These are phyloP conservation scores for Alternaria brassicicola DNA, from an alignment of 2,329 filamentous ascomycete genomes.

Conservation along the genomic window DNA sequence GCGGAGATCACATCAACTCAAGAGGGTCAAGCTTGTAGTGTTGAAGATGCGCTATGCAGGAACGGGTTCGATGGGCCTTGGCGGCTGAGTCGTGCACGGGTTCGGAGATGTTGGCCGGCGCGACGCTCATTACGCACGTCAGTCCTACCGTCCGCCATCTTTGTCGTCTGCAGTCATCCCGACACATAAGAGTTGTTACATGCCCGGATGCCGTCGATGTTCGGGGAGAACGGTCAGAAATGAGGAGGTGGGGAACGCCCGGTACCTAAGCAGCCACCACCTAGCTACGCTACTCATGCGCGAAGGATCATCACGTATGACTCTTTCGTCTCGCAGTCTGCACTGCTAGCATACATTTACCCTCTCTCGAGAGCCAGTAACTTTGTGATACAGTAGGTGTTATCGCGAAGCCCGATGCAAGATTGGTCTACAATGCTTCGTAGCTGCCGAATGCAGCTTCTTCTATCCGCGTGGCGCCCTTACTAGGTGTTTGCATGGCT, in stretches of 20 bases:
- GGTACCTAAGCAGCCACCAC: background rate
- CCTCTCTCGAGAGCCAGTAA: background rate
- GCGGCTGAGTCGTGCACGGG: background rate
- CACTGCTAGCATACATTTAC: background rate
- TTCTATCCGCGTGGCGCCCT: background rate
- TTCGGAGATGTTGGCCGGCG: background rate
- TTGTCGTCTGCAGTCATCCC: background rate
- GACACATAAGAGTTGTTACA: background rate
- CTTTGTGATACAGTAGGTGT: background rate
- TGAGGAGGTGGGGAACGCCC: background rate
- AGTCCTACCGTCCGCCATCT: background rate
- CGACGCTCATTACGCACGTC: background rate
- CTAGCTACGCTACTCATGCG: conserved; percentile 4
- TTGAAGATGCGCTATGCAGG: conserved; percentile 5
- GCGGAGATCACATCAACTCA: background rate
- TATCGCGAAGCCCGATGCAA: background rate
- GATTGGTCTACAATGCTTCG: background rate
- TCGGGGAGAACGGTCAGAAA: background rate
- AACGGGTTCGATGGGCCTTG: conserved; percentile 6
- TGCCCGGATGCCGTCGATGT: background rate
- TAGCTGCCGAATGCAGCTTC: background rate
- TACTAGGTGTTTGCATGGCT: background rate
- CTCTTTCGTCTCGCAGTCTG: background rate
- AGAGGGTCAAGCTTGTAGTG: background rate
- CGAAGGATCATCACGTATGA: background rate